Evolutionary conservation across 345 rosid species (phyloP), one percentile per base, ranked within the genome.

Genomic region (Gossypioides kirkii): DNA sequence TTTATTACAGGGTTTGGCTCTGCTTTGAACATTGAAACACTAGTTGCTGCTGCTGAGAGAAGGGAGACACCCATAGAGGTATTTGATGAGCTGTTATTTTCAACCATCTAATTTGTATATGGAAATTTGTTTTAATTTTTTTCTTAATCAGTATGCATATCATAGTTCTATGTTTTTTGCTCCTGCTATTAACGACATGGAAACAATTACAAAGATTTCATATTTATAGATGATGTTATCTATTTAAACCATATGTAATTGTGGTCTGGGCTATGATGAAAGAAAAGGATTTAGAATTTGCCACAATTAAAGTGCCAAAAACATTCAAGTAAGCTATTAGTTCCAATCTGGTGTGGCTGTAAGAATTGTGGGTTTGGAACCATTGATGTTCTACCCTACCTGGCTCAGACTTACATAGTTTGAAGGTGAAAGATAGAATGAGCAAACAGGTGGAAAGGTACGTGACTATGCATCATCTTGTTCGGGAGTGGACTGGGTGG

Each of bases 11-110:
- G 93, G 77, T 95, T 94, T 86, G 98, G 99, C 76, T 92, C 99
- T 73, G 94, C 99, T 52, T 78, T 95, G 89, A 95, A 89, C 83
- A 90, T 95, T 71, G 99, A 89, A 84, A 95, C 99, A 65, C 87
- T 95, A 53, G 92, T 89, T 76, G 96, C 98, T 81, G 99, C 99
- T 70, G 97, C 98, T 20, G 98, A 90, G 86, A 89, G 97, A 81
- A 89, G 98, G 70, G 92, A 90, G 61, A 87, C 87, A 38, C 94
- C 89, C 56, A 85, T 94, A 70, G 97, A 94, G 97, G 99, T 94
- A 84, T 58, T 71, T 18, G 43, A 71, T 71, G 36, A 32, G 42
- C 28, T 4, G 4, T 41, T 23, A 3, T 71, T 45, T 12, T 66
- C 70, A 23, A 14, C 41, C 55, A 46, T 46, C 25, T 6, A 46